Conservation (phyloP, 129 eudicot genomes). For the Glebionis coronaria region DNA sequence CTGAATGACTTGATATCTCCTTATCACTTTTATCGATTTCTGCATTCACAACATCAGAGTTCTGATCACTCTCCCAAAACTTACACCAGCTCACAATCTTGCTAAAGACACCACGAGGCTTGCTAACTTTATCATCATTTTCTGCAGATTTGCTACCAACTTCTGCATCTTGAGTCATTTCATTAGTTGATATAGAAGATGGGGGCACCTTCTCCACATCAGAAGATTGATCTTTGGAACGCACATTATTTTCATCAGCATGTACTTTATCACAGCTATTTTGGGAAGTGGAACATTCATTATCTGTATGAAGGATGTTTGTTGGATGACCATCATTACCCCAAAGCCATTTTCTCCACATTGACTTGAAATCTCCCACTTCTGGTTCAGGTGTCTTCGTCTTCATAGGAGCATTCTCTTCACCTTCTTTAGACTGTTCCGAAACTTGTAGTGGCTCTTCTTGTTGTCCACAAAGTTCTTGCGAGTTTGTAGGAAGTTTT, state of each 20-base stretch:
- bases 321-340: conserved; percentile 28
- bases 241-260: conserved; percentile 23
- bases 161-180: conserved; percentile 30
- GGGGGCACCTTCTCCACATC: conserved; percentile 23
- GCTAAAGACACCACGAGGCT: conserved; percentile 31
- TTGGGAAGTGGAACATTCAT: conserved; percentile 1
- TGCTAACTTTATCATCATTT: conserved; percentile 23
- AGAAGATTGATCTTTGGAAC: conserved; percentile 22
- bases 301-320: conserved; percentile 1
- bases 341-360: conserved; percentile 51
- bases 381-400: conserved; percentile 28
- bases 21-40: conserved; percentile 17
- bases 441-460: conserved; percentile 24
- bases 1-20: conserved; percentile 21
- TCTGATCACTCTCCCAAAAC: conserved; percentile 32
- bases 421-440: conserved; percentile 32
- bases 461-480: conserved; percentile 27
- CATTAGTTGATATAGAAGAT: conserved; percentile 32
- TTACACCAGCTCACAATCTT: conserved; percentile 48
- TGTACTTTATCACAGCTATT: conserved; percentile 19
- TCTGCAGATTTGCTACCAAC: conserved; percentile 16
- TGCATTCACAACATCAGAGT: conserved; percentile 29
- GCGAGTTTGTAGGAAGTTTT: conserved; percentile 30
- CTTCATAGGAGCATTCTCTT: conserved; percentile 24
- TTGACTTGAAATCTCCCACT: conserved; percentile 42